Base-by-base conservation (phyloP, 1,284 basidiomycete species). In the Cystobasidium pallidum region DNA sequence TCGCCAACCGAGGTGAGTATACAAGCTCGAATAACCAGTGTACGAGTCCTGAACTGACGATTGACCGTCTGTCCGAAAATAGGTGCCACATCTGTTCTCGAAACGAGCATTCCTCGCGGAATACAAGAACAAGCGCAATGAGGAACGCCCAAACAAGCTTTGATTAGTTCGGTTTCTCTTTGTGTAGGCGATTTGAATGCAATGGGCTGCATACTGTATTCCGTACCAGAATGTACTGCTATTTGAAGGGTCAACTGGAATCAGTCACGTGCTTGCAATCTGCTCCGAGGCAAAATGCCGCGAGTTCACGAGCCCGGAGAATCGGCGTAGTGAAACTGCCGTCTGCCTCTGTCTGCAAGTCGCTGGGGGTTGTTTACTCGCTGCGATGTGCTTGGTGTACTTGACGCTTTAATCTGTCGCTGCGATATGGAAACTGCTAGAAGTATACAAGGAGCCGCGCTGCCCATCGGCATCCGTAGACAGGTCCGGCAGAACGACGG, bases 41-140 rank as follows among this genome's bases (percentile, higher is more conserved):
- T 17, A 28, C 52, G 6, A 11, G 1, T 1, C 15, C 19, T 28
- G 13, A 24, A n/a, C 45, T 32, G 70, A 39, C 17, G 30, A 13
- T 2, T n/a, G 47, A n/a, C 19, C 11, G 3, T 15, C 43, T 45
- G 8, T 11, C 19, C n/a, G 11, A 45, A 3, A 17, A 6, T 47
- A 74, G 66, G 76, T 78, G 24, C 24, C 59, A 17, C 77, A 78
- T 51, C 32, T 66, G n/a, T 76, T 73, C 39, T 72, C 67, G n/a
- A 77, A 76, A 52, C 57, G 76, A 10, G 57, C 65, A n/a, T 74
- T 77, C 66, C 65, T 77, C 11, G 72, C 65, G 1, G 65, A 61
- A 19, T 73, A 73, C 72, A 64, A 73, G 55, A 55, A 24, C 10
- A 73, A 73, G 72, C 55, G 58, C 13, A 43, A 26, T 8, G 57